These are phyloP conservation scores for Trichoderma virens DNA, from an alignment of 495 filamentous ascomycete species.

Conservation along the genomic window DNA sequence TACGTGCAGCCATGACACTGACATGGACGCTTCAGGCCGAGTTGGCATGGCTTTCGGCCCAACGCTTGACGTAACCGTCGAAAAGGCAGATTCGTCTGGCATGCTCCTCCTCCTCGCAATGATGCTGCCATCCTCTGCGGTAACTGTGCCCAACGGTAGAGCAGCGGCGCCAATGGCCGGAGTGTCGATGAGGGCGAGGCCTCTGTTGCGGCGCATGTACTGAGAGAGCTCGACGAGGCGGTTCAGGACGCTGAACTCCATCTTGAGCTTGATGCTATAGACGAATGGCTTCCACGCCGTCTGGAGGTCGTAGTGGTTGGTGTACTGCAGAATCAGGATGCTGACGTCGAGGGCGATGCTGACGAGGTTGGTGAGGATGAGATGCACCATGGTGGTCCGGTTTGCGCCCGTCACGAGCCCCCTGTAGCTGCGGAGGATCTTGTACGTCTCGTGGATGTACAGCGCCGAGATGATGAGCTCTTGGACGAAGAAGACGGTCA, in stretches of 20 bases:
- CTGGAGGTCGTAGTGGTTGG: slow-evolving; percentile 50
- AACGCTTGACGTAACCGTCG: neutral
- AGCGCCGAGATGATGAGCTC: slow-evolving; percentile 50
- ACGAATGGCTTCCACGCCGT: slow-evolving; percentile 52
- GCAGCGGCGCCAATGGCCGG: neutral
- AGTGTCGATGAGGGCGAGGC: neutral
- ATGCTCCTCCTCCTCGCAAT: neutral
- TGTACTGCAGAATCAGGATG: slow-evolving; percentile 46
- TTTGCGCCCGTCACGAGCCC: slow-evolving; percentile 34
- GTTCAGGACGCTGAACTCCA: slow-evolving; percentile 56
- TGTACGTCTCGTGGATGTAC: slow-evolving; percentile 50
- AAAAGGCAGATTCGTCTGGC: neutral
- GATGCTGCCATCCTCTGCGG: neutral
- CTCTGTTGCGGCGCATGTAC: slow-evolving; percentile 1
- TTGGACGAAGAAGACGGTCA: slow-evolving; percentile 52
- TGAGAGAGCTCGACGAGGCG: slow-evolving; percentile 1
- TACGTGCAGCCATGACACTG: neutral
- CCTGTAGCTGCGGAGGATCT: slow-evolving; percentile 26
- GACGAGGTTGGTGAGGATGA: slow-evolving; percentile 51
- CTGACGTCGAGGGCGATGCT: slow-evolving; percentile 39
- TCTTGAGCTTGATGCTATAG: slow-evolving; percentile 60
- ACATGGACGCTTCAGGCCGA: neutral
- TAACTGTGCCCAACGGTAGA: neutral
- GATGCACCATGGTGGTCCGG: slow-evolving; percentile 37
- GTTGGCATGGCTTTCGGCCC: neutral